Base-by-base conservation (phyloP, 129 eudicot species). In the Glebionis coronaria region DNA sequence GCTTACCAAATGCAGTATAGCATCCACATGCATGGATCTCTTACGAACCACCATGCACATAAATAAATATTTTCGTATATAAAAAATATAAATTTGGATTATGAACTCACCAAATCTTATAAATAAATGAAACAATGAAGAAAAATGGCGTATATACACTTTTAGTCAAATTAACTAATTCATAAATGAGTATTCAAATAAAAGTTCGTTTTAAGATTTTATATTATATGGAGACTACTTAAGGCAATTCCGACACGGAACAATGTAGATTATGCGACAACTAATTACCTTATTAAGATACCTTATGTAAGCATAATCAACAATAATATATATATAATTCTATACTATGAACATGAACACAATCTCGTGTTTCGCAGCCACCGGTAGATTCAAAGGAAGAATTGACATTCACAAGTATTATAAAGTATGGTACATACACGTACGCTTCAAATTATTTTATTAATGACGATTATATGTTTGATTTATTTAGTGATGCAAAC, bases 281-380 rank as follows among this genome's bases (percentile, higher is more conserved):
- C 64, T 76, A 79, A 79, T 76, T 72, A 62, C 69, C 78, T 65
- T 45, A 67, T 72, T n/a, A 45, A 38, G 65, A 42, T 67, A 56
- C 72, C 40, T 63, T 63, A 23, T 77, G 73, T 67, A 55, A 74
- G 75, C 75, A 59, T 63, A 73, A 62, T 49, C 42, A 35, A 35
- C 42, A 46, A 70, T 44, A 47, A 21, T 51, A 71, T 35, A 23
- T 35, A 16, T 65, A 45, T 38, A 7, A 38, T 25, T 66, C 31
- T 29, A 54, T 61, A 7, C 44, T 5, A 35, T 23, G 13, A 13
- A 4, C 68, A 18, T 40, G 21, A 45, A 31, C 1, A 5, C 28
- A 21, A 55, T 50, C 28, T 4, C 44, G 27, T 11, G 55, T 73
- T 53, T 52, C 14, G 13, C 56, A 19, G 65, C 73, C 72, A 65